Evolutionary conservation across 768 basidiomycete genomes (phyloP).

Genomic region (Pleurotus sapidus): DNA sequence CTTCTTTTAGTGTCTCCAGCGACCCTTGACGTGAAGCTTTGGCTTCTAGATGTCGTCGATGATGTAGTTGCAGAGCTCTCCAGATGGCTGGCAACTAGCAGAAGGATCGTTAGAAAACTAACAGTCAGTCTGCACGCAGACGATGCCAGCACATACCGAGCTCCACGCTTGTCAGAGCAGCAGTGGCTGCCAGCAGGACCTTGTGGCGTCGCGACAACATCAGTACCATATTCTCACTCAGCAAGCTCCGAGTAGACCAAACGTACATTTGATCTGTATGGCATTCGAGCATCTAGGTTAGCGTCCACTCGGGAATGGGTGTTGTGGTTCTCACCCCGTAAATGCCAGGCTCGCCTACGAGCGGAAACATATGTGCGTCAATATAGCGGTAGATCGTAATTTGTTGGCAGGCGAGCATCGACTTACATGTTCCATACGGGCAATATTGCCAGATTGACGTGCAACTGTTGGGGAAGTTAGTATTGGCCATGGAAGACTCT

Average conservation of each 20-base stretch:
- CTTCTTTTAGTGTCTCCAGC: too few relatives aligned
- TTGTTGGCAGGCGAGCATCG: background rate
- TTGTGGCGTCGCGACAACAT: background rate
- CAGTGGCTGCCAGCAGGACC: constrained; percentile 1
- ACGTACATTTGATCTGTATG: background rate
- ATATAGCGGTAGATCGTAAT: too few relatives aligned
- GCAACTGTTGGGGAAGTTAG: background rate
- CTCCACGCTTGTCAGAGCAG: background rate
- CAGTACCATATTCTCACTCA: background rate
- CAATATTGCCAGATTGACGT: constrained; percentile 3
- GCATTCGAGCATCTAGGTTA: background rate
- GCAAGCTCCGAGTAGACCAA: too few relatives aligned
- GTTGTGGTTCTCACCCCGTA: background rate
- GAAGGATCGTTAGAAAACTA: background rate
- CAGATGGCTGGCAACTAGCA: constrained; percentile 1
- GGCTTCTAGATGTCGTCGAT: background rate
- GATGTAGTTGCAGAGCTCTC: constrained; percentile 4
- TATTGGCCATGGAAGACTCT: background rate
- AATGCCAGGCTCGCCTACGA: background rate
- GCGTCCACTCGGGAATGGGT: background rate
- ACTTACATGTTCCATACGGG: constrained; percentile 1
- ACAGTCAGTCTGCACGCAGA: background rate
- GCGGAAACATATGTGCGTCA: too few relatives aligned
- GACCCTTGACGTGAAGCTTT: too few relatives aligned
- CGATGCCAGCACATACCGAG: background rate